phyloP scores from a whole-genome alignment of 352 stramenopile genomes.

The Pythium biforme region DNA sequence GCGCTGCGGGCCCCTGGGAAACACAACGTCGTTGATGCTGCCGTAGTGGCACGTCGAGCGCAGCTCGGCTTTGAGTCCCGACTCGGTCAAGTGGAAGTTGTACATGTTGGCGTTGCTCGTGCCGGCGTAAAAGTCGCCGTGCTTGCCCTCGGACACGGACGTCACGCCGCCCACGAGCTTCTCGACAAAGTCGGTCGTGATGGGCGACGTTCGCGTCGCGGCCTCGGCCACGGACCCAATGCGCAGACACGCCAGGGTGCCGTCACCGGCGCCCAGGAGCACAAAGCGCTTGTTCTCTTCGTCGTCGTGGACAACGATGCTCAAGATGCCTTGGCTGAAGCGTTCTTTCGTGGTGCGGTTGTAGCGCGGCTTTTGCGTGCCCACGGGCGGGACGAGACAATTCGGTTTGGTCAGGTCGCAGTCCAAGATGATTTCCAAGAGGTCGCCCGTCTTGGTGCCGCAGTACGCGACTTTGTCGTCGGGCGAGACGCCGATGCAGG shows the following conservation, averaged over 20 bases:
- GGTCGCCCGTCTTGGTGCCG: slow-evolving; percentile 95
- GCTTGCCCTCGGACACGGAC: slow-evolving; percentile 81
- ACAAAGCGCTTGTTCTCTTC: slow-evolving; percentile 87
- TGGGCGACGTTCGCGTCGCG: slow-evolving; percentile 66
- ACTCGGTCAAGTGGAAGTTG: slow-evolving; percentile 62
- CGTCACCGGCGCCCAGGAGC: slow-evolving; percentile 91
- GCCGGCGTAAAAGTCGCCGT: slow-evolving; percentile 88
- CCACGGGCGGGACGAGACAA: slow-evolving; percentile 72
- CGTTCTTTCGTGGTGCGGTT: slow-evolving; percentile 89
- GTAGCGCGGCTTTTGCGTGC: slow-evolving; percentile 85
- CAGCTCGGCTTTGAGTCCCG: slow-evolving; percentile 53
- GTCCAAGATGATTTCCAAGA: slow-evolving; percentile 94
- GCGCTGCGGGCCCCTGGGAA: slow-evolving; percentile 62
- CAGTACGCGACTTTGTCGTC: slow-evolving; percentile 93
- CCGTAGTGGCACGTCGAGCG: slow-evolving; percentile 90
- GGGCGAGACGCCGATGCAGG: slow-evolving; percentile 89
- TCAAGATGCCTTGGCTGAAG: slow-evolving; percentile 91
- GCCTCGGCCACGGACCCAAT: slow-evolving; percentile 55
- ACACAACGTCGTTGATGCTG: slow-evolving; percentile 94
- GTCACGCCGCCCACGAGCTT: slow-evolving; percentile 92
- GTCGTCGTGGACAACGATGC: slow-evolving; percentile 85
- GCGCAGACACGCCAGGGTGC: slow-evolving; percentile 87
- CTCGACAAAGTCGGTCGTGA: slow-evolving; percentile 62
- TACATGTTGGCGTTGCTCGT: slow-evolving; percentile 96
- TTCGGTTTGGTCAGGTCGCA: slow-evolving; percentile 92